phyloP scores from a whole-genome alignment of 768 basidiomycete genomes.

The Rhodotorula diobovata region DNA sequence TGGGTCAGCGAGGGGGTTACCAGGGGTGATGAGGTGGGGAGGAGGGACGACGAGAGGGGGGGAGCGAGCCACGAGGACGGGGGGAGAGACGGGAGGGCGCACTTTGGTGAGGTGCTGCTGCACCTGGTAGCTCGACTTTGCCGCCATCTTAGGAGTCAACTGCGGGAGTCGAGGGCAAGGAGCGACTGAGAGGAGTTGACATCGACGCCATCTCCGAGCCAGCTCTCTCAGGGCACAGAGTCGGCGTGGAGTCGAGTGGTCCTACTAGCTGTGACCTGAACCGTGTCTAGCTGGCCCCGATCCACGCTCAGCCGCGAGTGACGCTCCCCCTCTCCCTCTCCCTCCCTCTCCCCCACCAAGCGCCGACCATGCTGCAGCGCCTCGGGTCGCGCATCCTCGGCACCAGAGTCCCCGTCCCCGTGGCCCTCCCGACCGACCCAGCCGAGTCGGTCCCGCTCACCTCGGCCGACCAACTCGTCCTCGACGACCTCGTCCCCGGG shows the following conservation, averaged over 20 bases:
- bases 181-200: too few species aligned
- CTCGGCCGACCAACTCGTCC: neutral
- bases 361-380: neutral
- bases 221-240: too few species aligned
- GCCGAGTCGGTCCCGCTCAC: neutral
- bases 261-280: too few species aligned
- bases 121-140: neutral
- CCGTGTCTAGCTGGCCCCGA: too few species aligned
- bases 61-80: neutral
- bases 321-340: neutral
- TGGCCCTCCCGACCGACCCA: neutral
- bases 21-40: neutral
- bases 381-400: neutral
- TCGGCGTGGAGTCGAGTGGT: too few species aligned
- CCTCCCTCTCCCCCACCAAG: neutral
- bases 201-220: too few species aligned
- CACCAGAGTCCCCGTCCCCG: neutral
- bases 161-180: too few species aligned
- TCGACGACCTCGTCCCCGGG: neutral
- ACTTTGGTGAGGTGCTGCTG: slow-evolving; percentile 25
- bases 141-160: neutral
- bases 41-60: neutral
- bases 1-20: neutral
- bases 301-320: too few species aligned
- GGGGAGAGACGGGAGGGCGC: neutral